A percentile compares a stretch with the other conserved stretches of the same genome.
Conservation (phyloP, 306 rosid species). For the Chamaecrista fasciculata region DNA sequence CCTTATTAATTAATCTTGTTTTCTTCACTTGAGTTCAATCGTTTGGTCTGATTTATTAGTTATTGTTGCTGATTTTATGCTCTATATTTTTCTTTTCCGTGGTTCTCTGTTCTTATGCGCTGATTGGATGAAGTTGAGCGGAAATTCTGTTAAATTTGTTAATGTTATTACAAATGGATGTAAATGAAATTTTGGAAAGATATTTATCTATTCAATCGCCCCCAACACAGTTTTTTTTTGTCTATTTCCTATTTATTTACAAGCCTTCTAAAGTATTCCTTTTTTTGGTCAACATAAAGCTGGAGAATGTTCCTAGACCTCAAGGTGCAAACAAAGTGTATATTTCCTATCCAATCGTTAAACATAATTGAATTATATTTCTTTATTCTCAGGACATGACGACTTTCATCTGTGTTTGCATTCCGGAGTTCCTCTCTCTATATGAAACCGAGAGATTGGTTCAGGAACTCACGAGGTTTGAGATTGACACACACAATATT, state of each 20-base stretch:
- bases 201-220: too few relatives aligned
- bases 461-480: slow-evolving; percentile 70
- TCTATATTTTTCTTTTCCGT: background rate
- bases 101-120: background rate
- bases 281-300: background rate
- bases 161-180: background rate
- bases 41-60: background rate
- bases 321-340: too few relatives aligned
- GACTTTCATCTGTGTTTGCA: slow-evolving; percentile 72
- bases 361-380: slow-evolving; percentile 12
- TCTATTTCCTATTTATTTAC: too few relatives aligned
- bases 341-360: background rate
- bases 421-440: slow-evolving; percentile 73
- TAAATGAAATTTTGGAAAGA: background rate
- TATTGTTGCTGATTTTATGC: background rate
- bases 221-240: background rate
- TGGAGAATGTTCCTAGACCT: background rate
- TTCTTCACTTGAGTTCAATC: background rate
- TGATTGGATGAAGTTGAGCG: background rate
- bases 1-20: background rate
- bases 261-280: background rate
- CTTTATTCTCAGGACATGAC: slow-evolving; percentile 63
- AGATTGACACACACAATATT: slow-evolving; percentile 73
- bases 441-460: slow-evolving; percentile 80
- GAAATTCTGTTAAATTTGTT: background rate